Percentiles rank a stretch among this genome's conserved stretches.
These are phyloP conservation scores for Podospora fimiseda DNA, from an alignment of 495 filamentous ascomycete species.

Conservation along the genomic window DNA sequence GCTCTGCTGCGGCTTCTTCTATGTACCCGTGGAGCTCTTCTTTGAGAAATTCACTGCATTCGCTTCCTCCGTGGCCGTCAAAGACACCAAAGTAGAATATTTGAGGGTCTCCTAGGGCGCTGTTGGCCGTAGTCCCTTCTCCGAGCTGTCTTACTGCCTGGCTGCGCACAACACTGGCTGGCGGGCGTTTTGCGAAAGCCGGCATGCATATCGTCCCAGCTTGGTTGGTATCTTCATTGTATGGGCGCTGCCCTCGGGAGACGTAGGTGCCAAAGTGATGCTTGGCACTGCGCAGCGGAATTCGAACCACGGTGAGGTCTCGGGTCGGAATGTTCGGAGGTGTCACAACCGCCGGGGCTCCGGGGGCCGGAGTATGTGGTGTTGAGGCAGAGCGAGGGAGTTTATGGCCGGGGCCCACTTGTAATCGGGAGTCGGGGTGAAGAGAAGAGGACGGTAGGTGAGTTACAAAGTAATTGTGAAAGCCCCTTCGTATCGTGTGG, in stretches of 20 bases:
- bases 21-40: conserved; percentile 84
- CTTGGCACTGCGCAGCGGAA: conserved; percentile 86
- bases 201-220: conserved; percentile 90
- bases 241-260: conserved; percentile 71
- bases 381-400: conserved; percentile 75
- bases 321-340: conserved; percentile 54
- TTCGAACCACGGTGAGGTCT: conserved; percentile 95
- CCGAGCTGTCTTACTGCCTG: conserved; percentile 35
- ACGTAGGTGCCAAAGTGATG: conserved; percentile 84
- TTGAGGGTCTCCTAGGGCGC: conserved; percentile 79
- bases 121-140: conserved; percentile 59
- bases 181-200: conserved; percentile 78
- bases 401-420: conserved; percentile 64
- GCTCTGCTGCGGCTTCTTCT: conserved; percentile 66
- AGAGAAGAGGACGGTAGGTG: conserved; percentile 89
- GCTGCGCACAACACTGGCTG: conserved; percentile 56
- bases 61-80: conserved; percentile 87
- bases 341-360: conserved; percentile 48
- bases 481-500: conserved; percentile 46
- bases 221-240: conserved; percentile 94
- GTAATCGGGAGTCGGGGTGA: conserved; percentile 70
- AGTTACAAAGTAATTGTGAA: conserved; percentile 96
- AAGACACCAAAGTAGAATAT: conserved; percentile 97
- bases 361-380: conserved; percentile 62
- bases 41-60: conserved; percentile 81